Evolutionary conservation across 169 alveolate species (phyloP), one percentile per base, ranked within the genome.

Genomic region (Cyclospora cayetanensis): DNA sequence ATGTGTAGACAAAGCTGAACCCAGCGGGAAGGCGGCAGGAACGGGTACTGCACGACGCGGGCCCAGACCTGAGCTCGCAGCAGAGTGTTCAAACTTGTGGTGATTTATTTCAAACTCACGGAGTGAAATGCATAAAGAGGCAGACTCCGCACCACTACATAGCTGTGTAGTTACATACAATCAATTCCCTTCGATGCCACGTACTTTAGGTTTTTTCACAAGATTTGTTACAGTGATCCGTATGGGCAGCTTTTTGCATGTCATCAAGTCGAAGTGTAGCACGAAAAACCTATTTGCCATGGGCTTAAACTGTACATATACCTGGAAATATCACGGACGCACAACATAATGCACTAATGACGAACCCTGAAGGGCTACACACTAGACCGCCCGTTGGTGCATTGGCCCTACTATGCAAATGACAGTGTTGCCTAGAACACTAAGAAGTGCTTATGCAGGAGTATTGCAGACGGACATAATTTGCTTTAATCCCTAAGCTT

Each of bases 231-330:
- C 63, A 15, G 97, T 92, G 77, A 96, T 65, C 87, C 97, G 94
- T 41, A 95, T 55, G 27, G 94, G 90, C 37, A 85, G 65, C 66
- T 88, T 65, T 55, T 92, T 86, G 68, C 63, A 53, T 83, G 95
- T 85, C 79, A 94, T 83, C 84, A 95, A 93, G 86, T 97, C 98
- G 39, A 96, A 90, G 65, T 96, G 97, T 29, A 95, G 83, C 50
- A 95, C 93, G 76, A 95, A 97, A 63, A 94, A 95, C 43, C 94
- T 93, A n/a, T 95, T 94, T 12, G 93, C 90, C 66, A 91, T 65
- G 11, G 95, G 95, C 52, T 87, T 89, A 39, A 97, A 68, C 85
- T 96, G 96, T 12, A 95, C 29, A 76, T 96, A 96, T n/a, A 95
- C 74, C 93, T 90, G 76, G 31, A 1, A 29, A 1, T 74, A n/a